A percentile compares a stretch with the other conserved stretches of the same genome.
Conservation (phyloP, 2,329 filamentous ascomycete genomes). For the Aspergillus ochraceus region DNA sequence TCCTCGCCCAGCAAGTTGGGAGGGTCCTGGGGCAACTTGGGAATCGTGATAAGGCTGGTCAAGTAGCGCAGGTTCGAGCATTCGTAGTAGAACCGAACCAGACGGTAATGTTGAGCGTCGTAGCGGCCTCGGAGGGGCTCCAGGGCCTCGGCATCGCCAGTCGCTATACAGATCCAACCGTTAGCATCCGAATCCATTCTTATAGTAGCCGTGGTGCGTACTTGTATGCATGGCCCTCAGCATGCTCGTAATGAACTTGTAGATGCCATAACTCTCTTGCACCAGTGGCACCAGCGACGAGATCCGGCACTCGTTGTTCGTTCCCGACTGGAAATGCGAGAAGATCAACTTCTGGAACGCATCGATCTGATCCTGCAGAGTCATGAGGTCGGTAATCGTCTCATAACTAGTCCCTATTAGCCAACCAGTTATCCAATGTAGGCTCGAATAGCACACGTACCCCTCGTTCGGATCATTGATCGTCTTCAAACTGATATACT, state of each 20-base stretch:
- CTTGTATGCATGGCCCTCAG: conserved; percentile 94
- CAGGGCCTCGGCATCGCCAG: conserved; percentile 89
- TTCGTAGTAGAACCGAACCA: conserved; percentile 98
- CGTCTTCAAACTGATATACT: conserved; percentile 95
- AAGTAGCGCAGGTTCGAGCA: conserved; percentile 97
- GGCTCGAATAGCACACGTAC: conserved; percentile 44
- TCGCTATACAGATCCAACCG: conserved; percentile 54
- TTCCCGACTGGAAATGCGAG: conserved; percentile 86
- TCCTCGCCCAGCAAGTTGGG: conserved; percentile 86
- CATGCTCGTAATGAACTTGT: conserved; percentile 99
- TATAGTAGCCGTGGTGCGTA: conserved; percentile 43
- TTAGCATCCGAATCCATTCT: conserved; percentile 5
- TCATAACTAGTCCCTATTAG: conserved; percentile 59
- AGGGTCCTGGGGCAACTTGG: conserved; percentile 90
- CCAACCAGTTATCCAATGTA: conserved; percentile 26
- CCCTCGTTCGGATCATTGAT: conserved; percentile 99
- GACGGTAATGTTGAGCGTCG: conserved; percentile 91
- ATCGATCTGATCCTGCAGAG: conserved; percentile 95
- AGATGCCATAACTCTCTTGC: conserved; percentile 97
- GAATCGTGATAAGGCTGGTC: conserved; percentile 92
- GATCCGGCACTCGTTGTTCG: conserved; percentile 96
- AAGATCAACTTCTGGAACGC: conserved; percentile 98
- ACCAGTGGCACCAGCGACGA: conserved; percentile 90
- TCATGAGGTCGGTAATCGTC: conserved; percentile 96
- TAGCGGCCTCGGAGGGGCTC: conserved; percentile 86